Evolutionary conservation across 768 basidiomycete species (phyloP).

Genomic region (Serendipita vermifera): DNA sequence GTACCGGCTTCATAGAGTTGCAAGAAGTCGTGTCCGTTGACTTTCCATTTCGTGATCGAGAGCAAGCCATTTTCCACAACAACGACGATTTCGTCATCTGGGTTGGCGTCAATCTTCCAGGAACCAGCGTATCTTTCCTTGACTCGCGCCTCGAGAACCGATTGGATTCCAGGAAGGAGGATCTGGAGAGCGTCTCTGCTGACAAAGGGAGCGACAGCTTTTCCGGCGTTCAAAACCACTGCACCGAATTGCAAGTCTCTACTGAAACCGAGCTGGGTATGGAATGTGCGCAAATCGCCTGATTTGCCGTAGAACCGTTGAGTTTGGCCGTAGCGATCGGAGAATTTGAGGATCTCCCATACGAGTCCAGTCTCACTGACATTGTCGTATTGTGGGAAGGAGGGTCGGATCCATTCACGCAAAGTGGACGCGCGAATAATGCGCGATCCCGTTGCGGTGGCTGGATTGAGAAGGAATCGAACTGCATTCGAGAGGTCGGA

Average conservation of each 20-base stretch:
- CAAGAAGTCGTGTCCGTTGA: constrained; percentile 18
- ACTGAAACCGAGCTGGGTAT: constrained; percentile 20
- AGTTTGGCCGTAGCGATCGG: constrained; percentile 13
- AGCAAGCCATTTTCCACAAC: constrained; percentile 18
- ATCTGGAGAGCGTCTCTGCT: constrained; percentile 14
- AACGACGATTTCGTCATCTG: constrained; percentile 13
- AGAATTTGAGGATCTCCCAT: constrained; percentile 17
- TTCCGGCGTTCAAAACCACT: not conserved
- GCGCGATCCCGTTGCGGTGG: constrained; percentile 13
- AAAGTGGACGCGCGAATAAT: constrained; percentile 14
- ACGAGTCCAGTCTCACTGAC: constrained; percentile 13
- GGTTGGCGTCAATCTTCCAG: constrained; percentile 16
- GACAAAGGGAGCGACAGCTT: not conserved
- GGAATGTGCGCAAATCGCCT: constrained; percentile 19
- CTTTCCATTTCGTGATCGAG: constrained; percentile 13
- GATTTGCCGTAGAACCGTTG: constrained; percentile 23
- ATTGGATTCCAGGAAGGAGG: constrained; percentile 22
- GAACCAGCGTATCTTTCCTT: constrained; percentile 18
- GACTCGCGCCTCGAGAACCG: constrained; percentile 10
- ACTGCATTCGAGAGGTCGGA: constrained; percentile 33
- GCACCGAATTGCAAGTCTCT: not conserved
- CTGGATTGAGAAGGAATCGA: constrained; percentile 34
- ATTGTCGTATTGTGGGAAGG: constrained; percentile 19
- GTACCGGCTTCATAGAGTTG: constrained; percentile 14
- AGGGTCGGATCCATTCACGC: constrained; percentile 22